Evolutionary conservation across 1,284 basidiomycete species (phyloP).

Genomic region (Ganoderma multipileum): DNA sequence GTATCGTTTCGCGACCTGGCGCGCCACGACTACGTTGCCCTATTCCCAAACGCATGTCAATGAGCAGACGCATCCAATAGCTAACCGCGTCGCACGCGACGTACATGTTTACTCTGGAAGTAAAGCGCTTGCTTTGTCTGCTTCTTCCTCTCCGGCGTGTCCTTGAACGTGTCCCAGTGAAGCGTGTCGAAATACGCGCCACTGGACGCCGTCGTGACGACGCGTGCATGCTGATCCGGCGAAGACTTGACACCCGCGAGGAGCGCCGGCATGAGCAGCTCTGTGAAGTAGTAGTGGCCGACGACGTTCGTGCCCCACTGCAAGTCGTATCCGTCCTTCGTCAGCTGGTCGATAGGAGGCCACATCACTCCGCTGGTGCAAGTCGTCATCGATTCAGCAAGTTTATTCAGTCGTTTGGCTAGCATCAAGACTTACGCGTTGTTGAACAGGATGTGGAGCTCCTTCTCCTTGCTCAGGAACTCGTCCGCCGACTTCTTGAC

Average conservation of each 20-base stretch:
- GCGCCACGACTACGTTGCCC: constrained; percentile 48
- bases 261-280: constrained; percentile 50
- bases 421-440: constrained; percentile 50
- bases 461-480: constrained; percentile 50
- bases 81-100: background rate
- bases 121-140: constrained; percentile 42
- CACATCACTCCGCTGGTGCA: constrained; percentile 53
- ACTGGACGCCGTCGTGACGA: constrained; percentile 50
- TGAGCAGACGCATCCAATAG: background rate
- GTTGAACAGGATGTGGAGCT: constrained; percentile 59
- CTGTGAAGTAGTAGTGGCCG: constrained; percentile 51
- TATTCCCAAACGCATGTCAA: constrained; percentile 11
- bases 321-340: constrained; percentile 54
- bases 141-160: constrained; percentile 38
- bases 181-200: constrained; percentile 38
- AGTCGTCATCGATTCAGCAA: background rate
- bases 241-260: constrained; percentile 39
- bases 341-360: constrained; percentile 43
- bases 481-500: constrained; percentile 50
- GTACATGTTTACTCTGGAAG: constrained; percentile 47
- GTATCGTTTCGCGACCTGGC: constrained; percentile 40
- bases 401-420: background rate
- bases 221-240: constrained; percentile 45
- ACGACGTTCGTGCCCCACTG: constrained; percentile 60
- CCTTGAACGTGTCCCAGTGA: constrained; percentile 39